Evolutionary conservation across 225 moss, liverwort and hornwort genomes (phyloP).

Genomic region (Bryum argenteum): DNA sequence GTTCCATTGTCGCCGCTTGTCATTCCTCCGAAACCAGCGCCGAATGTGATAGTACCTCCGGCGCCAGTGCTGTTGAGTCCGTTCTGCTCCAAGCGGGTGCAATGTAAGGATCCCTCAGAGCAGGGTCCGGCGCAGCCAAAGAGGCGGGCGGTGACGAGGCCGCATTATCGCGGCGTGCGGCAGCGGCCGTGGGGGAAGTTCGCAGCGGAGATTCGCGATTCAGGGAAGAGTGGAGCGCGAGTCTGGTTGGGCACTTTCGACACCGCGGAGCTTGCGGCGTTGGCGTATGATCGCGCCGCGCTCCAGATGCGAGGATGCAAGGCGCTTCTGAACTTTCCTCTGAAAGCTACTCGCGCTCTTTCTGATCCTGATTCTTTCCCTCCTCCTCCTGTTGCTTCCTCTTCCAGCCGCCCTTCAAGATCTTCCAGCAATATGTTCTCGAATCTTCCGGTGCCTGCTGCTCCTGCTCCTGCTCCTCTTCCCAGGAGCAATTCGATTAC

Average conservation of each 20-base stretch:
- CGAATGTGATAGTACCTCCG: not conserved
- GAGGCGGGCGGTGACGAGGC: not conserved
- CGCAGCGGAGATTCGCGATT: constrained; percentile 50
- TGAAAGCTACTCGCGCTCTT: constrained; percentile 43
- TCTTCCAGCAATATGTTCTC: not conserved
- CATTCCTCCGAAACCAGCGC: not conserved
- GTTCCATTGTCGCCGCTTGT: constrained; percentile 17
- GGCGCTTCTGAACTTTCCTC: constrained; percentile 51
- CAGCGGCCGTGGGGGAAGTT: constrained; percentile 53
- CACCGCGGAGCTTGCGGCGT: constrained; percentile 45
- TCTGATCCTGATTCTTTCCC: constrained; percentile 38
- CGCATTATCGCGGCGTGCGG: constrained; percentile 43
- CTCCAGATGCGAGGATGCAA: constrained; percentile 42
- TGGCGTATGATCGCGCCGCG: constrained; percentile 51
- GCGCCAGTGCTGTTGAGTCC: constrained; percentile 20
- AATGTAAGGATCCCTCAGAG: constrained; percentile 6
- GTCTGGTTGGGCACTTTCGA: constrained; percentile 55
- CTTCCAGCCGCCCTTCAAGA: constrained; percentile 20
- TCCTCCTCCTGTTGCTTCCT: constrained; percentile 29
- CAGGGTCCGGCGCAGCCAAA: not conserved
- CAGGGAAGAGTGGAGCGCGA: constrained; percentile 35
- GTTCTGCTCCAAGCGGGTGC: constrained; percentile 21
- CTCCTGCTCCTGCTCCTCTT: too few species aligned
- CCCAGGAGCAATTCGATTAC: not conserved
- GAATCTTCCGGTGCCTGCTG: not conserved